Evolutionary conservation across 164 flowering plant species (phyloP).

Genomic region (Taxillus chinensis): DNA sequence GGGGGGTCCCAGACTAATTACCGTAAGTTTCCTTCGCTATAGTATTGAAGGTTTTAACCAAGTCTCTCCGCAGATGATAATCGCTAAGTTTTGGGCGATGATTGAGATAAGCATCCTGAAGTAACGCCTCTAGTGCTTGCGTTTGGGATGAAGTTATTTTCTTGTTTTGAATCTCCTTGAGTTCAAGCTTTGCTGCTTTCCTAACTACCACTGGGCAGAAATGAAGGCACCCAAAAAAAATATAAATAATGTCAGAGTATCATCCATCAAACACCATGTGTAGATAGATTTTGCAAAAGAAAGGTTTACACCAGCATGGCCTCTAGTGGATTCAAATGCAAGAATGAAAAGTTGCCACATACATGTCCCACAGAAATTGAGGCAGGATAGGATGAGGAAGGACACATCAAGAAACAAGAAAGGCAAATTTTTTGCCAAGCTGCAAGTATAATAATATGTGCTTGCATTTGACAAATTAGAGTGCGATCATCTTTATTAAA

Average conservation of each 20-base stretch:
- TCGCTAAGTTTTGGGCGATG: conserved; percentile 38
- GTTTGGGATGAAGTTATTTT: conserved; percentile 12
- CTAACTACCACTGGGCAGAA: conserved; percentile 24
- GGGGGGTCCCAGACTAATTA: conserved; percentile 9
- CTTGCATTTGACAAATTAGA: too few species aligned
- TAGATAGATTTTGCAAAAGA: too few species aligned
- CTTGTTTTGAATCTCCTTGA: conserved; percentile 16
- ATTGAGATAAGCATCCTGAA: conserved; percentile 27
- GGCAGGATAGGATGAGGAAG: too few species aligned
- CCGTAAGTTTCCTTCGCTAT: conserved; percentile 51
- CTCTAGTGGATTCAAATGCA: too few species aligned
- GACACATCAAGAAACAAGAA: too few species aligned
- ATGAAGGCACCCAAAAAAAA: background rate
- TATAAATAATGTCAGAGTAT: background rate
- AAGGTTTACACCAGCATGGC: too few species aligned
- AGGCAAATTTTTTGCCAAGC: too few species aligned
- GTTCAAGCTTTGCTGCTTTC: conserved; percentile 29
- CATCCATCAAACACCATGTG: too few species aligned
- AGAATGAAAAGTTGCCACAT: too few species aligned
- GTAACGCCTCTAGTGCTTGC: conserved; percentile 24
- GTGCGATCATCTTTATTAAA: too few species aligned
- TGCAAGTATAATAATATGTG: too few species aligned
- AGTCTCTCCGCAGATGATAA: conserved; percentile 32
- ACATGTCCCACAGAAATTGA: too few species aligned
- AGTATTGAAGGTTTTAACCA: conserved; percentile 40